Percentiles rank a stretch among this genome's conserved stretches.
Conservation (phyloP, 371 early-diverging fungal species). For the Apophysomyces sp. region DNA sequence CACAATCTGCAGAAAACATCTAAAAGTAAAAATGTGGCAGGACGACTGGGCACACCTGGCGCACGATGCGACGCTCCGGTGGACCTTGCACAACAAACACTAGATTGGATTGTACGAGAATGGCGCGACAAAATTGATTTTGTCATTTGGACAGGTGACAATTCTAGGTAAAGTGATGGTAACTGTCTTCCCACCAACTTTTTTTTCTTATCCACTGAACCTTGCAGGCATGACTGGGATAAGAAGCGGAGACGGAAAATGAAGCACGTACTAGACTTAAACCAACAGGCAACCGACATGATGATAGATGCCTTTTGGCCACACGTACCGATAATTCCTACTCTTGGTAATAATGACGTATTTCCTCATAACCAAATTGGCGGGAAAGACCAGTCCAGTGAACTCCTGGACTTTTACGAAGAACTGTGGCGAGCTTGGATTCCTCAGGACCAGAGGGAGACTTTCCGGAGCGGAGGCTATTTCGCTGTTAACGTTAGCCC, state of each 20-base stretch:
- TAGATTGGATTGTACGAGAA: conserved; percentile 62
- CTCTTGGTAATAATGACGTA: conserved; percentile 83
- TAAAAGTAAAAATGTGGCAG: conserved; percentile 7
- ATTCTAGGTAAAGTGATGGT: conserved; percentile 51
- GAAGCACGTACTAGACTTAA: conserved; percentile 55
- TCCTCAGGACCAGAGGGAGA: conserved; percentile 52
- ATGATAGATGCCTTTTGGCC: conserved; percentile 34
- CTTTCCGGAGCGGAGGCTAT: conserved; percentile 55
- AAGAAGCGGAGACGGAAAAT: conserved; percentile 53
- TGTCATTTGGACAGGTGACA: conserved; percentile 83
- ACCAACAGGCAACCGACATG: conserved; percentile 33
- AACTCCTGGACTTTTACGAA: conserved; percentile 39
- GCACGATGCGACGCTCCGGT: conserved; percentile 73
- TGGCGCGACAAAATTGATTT: conserved; percentile 69
- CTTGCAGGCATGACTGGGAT: conserved; percentile 74
- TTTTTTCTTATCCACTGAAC: neutral
- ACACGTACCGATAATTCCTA: conserved; percentile 57
- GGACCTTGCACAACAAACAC: conserved; percentile 64
- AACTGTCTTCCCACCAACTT: neutral
- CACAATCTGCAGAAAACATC: conserved; percentile 24
- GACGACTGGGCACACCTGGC: conserved; percentile 56
- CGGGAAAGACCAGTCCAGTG: conserved; percentile 13
- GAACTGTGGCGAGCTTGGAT: conserved; percentile 61
- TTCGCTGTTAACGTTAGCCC: conserved; percentile 11
- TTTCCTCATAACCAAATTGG: conserved; percentile 67